phyloP scores from a whole-genome alignment of 139 green algal genomes.

The Picochlorum costavermella region DNA sequence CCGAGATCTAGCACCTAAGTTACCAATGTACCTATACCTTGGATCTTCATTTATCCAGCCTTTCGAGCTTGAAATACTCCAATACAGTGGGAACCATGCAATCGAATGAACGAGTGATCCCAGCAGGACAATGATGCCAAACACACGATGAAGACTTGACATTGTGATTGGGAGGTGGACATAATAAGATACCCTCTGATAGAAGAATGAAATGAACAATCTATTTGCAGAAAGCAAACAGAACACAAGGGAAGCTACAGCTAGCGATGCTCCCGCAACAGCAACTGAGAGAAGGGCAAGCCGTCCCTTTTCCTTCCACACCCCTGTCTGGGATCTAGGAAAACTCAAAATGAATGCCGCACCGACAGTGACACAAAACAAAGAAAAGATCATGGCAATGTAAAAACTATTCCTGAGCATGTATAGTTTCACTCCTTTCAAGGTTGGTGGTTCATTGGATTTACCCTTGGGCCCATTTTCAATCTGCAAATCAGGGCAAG shows the following conservation, averaged over 20 bases:
- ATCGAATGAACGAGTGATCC: neutral
- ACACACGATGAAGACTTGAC: neutral
- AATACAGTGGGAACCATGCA: neutral
- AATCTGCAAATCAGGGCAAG: no score
- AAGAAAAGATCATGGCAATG: no score
- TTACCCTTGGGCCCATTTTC: no score
- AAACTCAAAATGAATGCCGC: no score
- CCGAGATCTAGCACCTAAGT: neutral
- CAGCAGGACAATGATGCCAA: neutral
- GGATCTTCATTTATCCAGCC: neutral
- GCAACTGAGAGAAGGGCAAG: neutral
- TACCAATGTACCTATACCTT: neutral
- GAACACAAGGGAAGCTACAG: neutral
- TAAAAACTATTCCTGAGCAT: no score
- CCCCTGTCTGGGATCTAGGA: no score
- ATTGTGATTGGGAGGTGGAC: neutral
- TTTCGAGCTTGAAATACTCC: neutral
- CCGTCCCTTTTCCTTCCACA: no score
- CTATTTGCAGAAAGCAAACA: neutral
- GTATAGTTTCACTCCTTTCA: no score
- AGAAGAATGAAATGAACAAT: neutral
- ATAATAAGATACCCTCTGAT: neutral
- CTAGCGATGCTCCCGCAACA: neutral
- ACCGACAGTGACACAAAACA: no score
- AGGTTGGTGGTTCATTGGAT: no score